A percentile compares a stretch with the other conserved stretches of the same genome.
Evolutionary conservation across 805 yeast species (phyloP).

Genomic region (Starmerella ratchasimensis): DNA sequence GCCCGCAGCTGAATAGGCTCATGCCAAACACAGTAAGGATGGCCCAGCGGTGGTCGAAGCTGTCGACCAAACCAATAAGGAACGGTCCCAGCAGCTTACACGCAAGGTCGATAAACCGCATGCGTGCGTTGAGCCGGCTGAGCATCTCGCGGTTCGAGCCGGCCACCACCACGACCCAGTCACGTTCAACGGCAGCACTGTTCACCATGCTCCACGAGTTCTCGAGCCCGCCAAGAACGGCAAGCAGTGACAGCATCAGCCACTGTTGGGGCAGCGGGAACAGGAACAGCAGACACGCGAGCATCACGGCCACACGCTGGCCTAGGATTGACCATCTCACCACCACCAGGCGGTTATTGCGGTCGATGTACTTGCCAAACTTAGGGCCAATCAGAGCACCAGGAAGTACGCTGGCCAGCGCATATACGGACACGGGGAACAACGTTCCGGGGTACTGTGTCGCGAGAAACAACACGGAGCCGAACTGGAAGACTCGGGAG

Average conservation of each 20-base stretch:
- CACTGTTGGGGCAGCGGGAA: slow-evolving; percentile 12
- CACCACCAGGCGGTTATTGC: slow-evolving; percentile 23
- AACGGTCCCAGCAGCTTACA: slow-evolving; percentile 31
- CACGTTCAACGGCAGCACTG: slow-evolving; percentile 30
- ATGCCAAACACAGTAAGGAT: slow-evolving; percentile 23
- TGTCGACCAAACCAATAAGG: slow-evolving; percentile 26
- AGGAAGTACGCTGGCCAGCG: slow-evolving; percentile 22
- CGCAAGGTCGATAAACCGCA: slow-evolving; percentile 30
- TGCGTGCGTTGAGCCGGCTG: slow-evolving; percentile 25
- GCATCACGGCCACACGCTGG: slow-evolving; percentile 24
- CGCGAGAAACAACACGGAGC: slow-evolving; percentile 28
- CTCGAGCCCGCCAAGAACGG: slow-evolving; percentile 28
- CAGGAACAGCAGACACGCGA: slow-evolving; percentile 21
- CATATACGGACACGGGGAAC: slow-evolving; percentile 28
- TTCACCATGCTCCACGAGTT: slow-evolving; percentile 27
- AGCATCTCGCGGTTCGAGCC: slow-evolving; percentile 21
- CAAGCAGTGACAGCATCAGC: slow-evolving; percentile 17
- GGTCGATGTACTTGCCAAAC: slow-evolving; percentile 26
- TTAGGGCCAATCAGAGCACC: slow-evolving; percentile 14
- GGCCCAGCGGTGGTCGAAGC: slow-evolving; percentile 21
- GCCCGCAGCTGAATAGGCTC: slow-evolving; percentile 23
- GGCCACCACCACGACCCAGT: slow-evolving; percentile 31
- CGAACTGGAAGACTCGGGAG: slow-evolving; percentile 30
- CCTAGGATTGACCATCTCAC: slow-evolving; percentile 27
- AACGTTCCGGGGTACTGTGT: slow-evolving; percentile 27